These are phyloP conservation scores for Phytophthora melonis DNA, from an alignment of 352 stramenopile species.

Conservation along the genomic window DNA sequence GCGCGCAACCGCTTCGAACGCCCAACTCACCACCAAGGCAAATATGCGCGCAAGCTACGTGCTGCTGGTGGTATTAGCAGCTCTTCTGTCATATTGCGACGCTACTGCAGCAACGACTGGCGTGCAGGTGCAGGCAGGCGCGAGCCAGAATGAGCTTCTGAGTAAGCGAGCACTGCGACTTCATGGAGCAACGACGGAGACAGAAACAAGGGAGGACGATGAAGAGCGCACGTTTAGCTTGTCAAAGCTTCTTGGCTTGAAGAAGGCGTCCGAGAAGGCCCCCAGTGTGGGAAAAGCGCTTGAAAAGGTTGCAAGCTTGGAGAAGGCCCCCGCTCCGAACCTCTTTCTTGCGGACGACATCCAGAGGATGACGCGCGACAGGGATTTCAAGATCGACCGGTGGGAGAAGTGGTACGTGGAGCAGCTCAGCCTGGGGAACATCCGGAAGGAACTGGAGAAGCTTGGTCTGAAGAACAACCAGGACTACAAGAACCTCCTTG, in stretches of 20 bases:
- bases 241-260: not conserved
- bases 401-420: not conserved
- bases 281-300: not conserved
- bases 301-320: not conserved
- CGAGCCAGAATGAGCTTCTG: no score
- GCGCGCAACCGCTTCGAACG: no score
- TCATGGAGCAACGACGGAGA: no score
- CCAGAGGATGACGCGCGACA: not conserved
- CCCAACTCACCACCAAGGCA: no score
- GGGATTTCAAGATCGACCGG: not conserved
- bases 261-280: not conserved
- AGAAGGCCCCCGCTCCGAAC: not conserved
- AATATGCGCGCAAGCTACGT: no score
- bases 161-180: no score
- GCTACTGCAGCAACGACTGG: no score
- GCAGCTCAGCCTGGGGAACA: not conserved
- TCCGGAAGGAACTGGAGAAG: not conserved
- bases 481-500: not conserved
- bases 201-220: not conserved
- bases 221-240: not conserved
- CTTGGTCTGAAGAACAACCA: not conserved
- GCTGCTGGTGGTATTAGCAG: no score
- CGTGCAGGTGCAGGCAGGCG: no score
- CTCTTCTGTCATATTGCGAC: no score
- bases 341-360: not conserved